Percentiles rank a stretch among this genome's conserved stretches.
Conservation (phyloP, 2,329 filamentous ascomycete species). For the Myriosclerotinia curreyana region DNA sequence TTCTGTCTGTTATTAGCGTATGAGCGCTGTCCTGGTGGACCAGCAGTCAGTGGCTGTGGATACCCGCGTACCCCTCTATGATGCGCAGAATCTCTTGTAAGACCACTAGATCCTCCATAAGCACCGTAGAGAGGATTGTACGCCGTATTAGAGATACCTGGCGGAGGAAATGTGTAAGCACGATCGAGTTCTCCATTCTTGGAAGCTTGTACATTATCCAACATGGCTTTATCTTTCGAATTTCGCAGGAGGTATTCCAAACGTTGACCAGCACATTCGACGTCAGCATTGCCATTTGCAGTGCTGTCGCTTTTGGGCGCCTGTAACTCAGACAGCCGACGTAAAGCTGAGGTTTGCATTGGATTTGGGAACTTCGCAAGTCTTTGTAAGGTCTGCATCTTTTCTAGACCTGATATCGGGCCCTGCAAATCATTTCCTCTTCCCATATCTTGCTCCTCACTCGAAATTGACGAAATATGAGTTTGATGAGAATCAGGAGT, state of each 20-base stretch:
- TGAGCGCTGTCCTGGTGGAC: constrained; percentile 38
- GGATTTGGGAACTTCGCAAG: constrained; percentile 37
- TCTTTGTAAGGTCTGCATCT: constrained; percentile 39
- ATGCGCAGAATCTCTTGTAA: constrained; percentile 8
- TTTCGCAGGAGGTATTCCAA: constrained; percentile 11
- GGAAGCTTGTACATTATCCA: background rate
- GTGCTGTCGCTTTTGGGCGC: constrained; percentile 22
- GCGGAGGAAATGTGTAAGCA: constrained; percentile 33
- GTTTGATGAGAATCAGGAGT: constrained; percentile 12
- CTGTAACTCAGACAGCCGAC: constrained; percentile 34
- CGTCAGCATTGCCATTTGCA: background rate
- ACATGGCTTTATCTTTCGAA: background rate
- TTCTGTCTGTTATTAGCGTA: constrained; percentile 21
- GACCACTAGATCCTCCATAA: constrained; percentile 4
- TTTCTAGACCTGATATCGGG: constrained; percentile 32
- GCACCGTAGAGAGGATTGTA: constrained; percentile 30
- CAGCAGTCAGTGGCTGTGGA: constrained; percentile 40
- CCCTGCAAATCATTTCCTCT: background rate
- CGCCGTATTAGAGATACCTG: constrained; percentile 23
- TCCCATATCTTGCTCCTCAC: constrained; percentile 21
- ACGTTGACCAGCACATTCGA: background rate
- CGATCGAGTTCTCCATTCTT: constrained; percentile 29
- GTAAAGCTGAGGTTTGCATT: constrained; percentile 31
- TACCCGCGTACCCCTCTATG: constrained; percentile 29
- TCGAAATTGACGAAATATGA: constrained; percentile 3